Base-by-base conservation (phyloP, 495 filamentous ascomycete genomes). In the Penicillium maclennaniae region DNA sequence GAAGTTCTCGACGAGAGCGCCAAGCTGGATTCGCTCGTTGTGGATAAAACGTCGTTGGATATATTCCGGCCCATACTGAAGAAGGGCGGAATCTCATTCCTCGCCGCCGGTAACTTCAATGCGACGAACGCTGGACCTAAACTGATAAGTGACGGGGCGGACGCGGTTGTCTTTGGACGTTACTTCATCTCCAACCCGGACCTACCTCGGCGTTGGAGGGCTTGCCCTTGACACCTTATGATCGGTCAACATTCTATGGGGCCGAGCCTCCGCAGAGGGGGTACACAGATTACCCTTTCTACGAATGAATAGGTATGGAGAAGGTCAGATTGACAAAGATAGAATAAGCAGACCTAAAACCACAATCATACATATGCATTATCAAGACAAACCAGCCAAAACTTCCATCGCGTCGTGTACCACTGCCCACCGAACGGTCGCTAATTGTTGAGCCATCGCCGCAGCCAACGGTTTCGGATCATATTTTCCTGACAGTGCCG, bases 171-270 rank as follows among this genome's bases (percentile, higher is more conserved):
- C 0, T 89, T 84, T 65, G 86, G 86, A 19, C 63, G 83, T 16
- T 76, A 72, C 45, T 91, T 84, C 56, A 84, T 89, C 56, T 69
- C 80, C 28, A 91, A 79, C 36, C 87, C 87, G 0, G 87, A 90
- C 66, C 57, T 91, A 53, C 74, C 79, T 2, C 81, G 77, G 39
- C 69, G 83, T 44, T 51, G 59, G 69, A 84, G 45, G 81, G 79
- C 0, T 69, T 86, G 43, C 59, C 64, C 38, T 66, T 89, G 56
- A 75, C 59, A 21, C 54, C 59, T 31, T 88, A 86, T 60, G 69
- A 88, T 53, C 72, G 80, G 4, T 53, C 61, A 0, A 79, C 75
- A 0, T 89, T 89, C 55, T 89, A 89, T 54, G 51, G 59, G 4
- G 65, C 74, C 15, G 55, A 71, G 7, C 62, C 69, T 27, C 59